These are phyloP conservation scores for Ammopiptanthus mongolicus DNA, from an alignment of 306 rosid species.

Conservation along the genomic window DNA sequence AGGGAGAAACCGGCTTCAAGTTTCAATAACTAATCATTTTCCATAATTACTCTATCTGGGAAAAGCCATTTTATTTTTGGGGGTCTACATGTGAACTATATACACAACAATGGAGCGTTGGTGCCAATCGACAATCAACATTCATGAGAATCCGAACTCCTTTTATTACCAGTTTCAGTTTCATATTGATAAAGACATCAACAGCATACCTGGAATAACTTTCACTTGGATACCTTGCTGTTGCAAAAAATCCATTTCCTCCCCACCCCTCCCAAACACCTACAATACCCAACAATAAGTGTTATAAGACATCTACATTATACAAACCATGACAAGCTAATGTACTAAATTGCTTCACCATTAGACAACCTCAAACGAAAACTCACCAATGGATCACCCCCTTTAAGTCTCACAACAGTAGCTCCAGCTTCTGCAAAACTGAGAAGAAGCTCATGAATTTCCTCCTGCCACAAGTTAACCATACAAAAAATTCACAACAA, in stretches of 20 bases:
- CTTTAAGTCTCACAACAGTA: constrained; percentile 90
- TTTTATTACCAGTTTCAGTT: constrained; percentile 7
- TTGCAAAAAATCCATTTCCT: constrained; percentile 97
- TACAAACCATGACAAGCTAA: not conserved
- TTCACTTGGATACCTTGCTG: constrained; percentile 87
- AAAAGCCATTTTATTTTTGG: not conserved
- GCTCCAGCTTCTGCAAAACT: constrained; percentile 98
- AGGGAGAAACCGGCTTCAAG: not conserved
- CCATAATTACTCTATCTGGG: not conserved
- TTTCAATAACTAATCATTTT: not conserved
- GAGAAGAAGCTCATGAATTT: constrained; percentile 87
- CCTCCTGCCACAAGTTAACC: constrained; percentile 56
- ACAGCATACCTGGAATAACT: constrained; percentile 81
- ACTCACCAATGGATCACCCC: constrained; percentile 98
- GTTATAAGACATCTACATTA: not conserved
- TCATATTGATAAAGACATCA: not conserved
- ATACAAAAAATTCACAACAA: not conserved
- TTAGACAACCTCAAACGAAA: not conserved
- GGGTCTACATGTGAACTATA: not conserved
- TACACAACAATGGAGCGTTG: not conserved
- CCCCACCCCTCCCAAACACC: constrained; percentile 99
- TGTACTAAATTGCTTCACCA: not conserved
- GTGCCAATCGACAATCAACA: not conserved
- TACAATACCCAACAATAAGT: constrained; percentile 23
- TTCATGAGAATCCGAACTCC: not conserved